Base-by-base conservation (phyloP, 2,329 filamentous ascomycete genomes). In the Celoporthe dispersa region DNA sequence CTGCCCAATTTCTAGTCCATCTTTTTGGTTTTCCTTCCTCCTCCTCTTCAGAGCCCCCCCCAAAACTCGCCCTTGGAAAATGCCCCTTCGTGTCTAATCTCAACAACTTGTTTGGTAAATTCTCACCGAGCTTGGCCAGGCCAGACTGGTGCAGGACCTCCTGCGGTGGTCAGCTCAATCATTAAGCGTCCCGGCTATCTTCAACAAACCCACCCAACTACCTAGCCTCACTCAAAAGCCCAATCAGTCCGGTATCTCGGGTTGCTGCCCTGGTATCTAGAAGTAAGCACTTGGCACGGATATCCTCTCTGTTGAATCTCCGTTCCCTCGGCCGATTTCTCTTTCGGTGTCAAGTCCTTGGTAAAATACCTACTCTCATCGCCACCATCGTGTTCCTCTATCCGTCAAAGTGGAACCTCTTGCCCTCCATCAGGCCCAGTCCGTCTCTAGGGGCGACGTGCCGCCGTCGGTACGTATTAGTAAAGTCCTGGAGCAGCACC, bases 381-480 rank as follows among this genome's bases (percentile, higher is more conserved):
- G 55, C 57, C 53, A 48, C 66, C 60, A 12, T 19, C 41, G 3
- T 37, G 11, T 31, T 19, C 25, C 61, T n/a, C 75, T 81, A 90
- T 71, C 87, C 87, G 70, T 82, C 83, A 78, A 97, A 98, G 75
- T 93, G 91, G 83, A 98, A 98, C 73, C 92, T 89, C 31, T 91
- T 90, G 33, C 94, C 94, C 81, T 97, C 94, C 70, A 98, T 83
- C 77, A 94, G 88, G 3, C 95, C 95, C 57, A 98, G 84, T 0
- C 95, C 95, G 78, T 98, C 95, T 71, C 95, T 85, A 8, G 96
- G 96, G n/a, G 96, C 95, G 62, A 99, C 93, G 77, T 99, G 98
- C 73, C 97, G 88, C 77, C 97, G 87, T 65, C 97, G 90, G 80
- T 99, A 99, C 39, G 91, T 93, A 79, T 95, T 97, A 33, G 96